Conservation (phyloP, 305 asterid species). For the Fraxinus sp. region DNA sequence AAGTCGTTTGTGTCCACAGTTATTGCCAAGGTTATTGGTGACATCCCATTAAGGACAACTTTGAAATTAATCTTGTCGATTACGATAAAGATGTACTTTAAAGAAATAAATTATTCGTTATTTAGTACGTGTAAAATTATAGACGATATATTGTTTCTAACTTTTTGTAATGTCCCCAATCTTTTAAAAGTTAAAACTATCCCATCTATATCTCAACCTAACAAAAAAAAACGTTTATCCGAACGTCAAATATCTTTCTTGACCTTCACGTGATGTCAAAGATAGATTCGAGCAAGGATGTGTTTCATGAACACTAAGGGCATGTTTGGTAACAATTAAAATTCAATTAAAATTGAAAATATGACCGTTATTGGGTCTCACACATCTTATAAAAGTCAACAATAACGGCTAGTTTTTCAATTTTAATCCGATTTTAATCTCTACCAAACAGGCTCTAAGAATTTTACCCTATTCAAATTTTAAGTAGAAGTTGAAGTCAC, state of each 20-base stretch:
- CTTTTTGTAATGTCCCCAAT: background rate
- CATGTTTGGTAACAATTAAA: too few species aligned
- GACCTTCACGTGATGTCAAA: background rate
- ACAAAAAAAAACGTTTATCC: too few species aligned
- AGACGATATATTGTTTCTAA: too few species aligned
- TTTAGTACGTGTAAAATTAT: too few species aligned
- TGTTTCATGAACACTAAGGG: background rate
- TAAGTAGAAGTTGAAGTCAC: background rate
- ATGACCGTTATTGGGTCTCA: too few species aligned
- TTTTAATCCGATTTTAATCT: too few species aligned
- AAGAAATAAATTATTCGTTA: too few species aligned
- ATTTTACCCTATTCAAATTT: background rate
- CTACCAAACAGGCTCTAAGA: too few species aligned
- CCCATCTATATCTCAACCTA: background rate
- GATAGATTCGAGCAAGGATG: background rate
- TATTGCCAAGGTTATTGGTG: background rate
- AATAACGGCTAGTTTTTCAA: too few species aligned
- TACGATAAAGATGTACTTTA: background rate
- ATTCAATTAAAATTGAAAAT: too few species aligned
- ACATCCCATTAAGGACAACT: background rate
- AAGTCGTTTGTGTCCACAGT: background rate
- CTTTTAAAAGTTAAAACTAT: background rate
- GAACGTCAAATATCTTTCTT: background rate
- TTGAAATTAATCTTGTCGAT: background rate
- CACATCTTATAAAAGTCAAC: too few species aligned